Percentiles rank a stretch among this genome's conserved stretches.
Evolutionary conservation across 768 basidiomycete genomes (phyloP).

Genomic region (Pulveroboletus sp.): DNA sequence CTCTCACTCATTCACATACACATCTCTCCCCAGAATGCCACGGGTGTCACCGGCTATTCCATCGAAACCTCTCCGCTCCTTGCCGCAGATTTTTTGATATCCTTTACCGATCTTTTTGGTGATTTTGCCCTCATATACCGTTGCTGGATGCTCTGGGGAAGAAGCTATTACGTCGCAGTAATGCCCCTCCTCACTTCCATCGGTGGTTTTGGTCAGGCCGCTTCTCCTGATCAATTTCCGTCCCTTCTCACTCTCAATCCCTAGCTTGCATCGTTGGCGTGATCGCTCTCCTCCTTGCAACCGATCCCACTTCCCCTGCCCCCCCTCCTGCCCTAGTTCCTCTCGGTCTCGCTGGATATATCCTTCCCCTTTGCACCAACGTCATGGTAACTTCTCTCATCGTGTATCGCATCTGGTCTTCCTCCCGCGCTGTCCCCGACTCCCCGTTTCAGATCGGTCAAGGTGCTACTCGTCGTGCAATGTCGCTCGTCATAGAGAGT

Average conservation of each 20-base stretch:
- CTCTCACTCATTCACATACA: neutral
- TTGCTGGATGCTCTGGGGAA: conserved; percentile 41
- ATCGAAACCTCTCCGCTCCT: conserved; percentile 30
- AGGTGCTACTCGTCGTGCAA: conserved; percentile 24
- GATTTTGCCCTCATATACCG: conserved; percentile 39
- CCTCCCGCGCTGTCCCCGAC: conserved; percentile 13
- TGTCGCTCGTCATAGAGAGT: conserved; percentile 38
- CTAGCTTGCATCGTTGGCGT: conserved; percentile 31
- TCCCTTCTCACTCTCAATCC: neutral
- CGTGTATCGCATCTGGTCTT: conserved; percentile 36
- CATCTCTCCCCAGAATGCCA: conserved; percentile 18
- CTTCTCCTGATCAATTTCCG: neutral
- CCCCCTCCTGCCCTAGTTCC: conserved; percentile 36
- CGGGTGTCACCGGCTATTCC: conserved; percentile 27
- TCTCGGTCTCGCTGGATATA: conserved; percentile 34
- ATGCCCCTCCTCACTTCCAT: conserved; percentile 35
- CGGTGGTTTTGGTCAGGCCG: conserved; percentile 32
- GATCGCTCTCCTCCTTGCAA: conserved; percentile 28
- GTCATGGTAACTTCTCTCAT: conserved; percentile 42
- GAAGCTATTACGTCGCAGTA: conserved; percentile 31
- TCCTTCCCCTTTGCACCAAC: conserved; percentile 41
- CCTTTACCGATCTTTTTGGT: conserved; percentile 35
- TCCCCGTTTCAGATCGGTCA: conserved; percentile 10
- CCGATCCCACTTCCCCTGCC: conserved; percentile 28
- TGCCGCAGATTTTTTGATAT: conserved; percentile 37